A percentile compares a stretch with the other conserved stretches of the same genome.
Evolutionary conservation across 306 rosid genomes (phyloP).

Genomic region (Inga laurina): DNA sequence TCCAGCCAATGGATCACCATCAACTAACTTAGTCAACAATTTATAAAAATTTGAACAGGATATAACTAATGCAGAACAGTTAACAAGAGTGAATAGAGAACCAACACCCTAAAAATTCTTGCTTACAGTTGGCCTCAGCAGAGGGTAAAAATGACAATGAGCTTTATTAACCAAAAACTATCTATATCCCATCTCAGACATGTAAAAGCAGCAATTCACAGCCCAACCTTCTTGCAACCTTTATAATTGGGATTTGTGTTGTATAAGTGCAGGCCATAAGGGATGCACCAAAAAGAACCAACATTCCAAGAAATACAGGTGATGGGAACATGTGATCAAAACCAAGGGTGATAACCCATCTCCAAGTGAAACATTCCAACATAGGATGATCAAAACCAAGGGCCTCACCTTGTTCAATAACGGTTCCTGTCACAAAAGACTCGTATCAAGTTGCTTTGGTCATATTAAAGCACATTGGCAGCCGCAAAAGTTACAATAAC

Average conservation of each 20-base stretch:
- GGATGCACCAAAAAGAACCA: conserved; percentile 80
- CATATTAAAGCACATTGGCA: conserved; percentile 21
- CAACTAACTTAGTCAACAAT: too few relatives aligned
- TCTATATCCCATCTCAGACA: conserved; percentile 20
- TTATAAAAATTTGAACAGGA: too few relatives aligned
- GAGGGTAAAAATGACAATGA: conserved; percentile 79
- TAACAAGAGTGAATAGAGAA: too few relatives aligned
- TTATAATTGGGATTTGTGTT: conserved; percentile 88
- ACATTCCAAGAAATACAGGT: conserved; percentile 68
- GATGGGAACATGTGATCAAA: conserved; percentile 94
- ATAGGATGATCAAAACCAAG: conserved; percentile 75
- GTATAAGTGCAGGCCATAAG: conserved; percentile 98
- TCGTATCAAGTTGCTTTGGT: conserved; percentile 2
- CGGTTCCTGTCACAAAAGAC: conserved; percentile 64
- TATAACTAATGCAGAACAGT: too few relatives aligned
- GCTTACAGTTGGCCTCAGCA: conserved; percentile 74
- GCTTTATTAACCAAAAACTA: neutral
- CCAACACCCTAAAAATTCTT: conserved; percentile 87
- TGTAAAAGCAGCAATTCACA: conserved; percentile 1
- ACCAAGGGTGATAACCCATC: conserved; percentile 92
- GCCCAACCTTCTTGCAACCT: conserved; percentile 82
- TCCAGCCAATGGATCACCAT: too few relatives aligned
- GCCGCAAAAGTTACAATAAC: conserved; percentile 9
- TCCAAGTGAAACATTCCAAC: conserved; percentile 88
- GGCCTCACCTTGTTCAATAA: conserved; percentile 89